A percentile compares a stretch with the other conserved stretches of the same genome.
phyloP scores from a whole-genome alignment of 2,329 filamentous ascomycete genomes.

The Aotearoamyces nothofagi region DNA sequence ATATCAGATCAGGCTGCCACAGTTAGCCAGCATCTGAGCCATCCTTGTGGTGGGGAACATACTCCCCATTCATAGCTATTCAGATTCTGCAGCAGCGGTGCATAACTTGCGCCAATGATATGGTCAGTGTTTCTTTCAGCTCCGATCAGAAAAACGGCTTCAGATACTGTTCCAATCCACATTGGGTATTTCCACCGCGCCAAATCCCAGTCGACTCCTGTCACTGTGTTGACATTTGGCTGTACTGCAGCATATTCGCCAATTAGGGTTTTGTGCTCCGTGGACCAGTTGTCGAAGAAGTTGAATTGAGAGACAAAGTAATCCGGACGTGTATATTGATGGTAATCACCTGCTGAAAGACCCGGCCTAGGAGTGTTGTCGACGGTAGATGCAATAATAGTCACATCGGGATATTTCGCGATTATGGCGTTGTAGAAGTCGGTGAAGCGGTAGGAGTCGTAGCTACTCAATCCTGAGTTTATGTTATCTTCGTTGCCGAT shows the following conservation, averaged over 20 bases:
- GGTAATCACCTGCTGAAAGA: slow-evolving; percentile 8
- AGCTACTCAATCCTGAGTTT: slow-evolving; percentile 21
- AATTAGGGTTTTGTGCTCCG: slow-evolving; percentile 10
- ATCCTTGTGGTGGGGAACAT: slow-evolving; percentile 5
- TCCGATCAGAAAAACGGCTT: slow-evolving; percentile 13
- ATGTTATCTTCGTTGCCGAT: slow-evolving; percentile 25
- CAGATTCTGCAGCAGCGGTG: slow-evolving; percentile 15
- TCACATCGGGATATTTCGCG: slow-evolving; percentile 23
- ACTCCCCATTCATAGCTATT: slow-evolving; percentile 15
- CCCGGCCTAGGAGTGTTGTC: slow-evolving; percentile 6
- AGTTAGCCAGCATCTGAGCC: slow-evolving; percentile 1
- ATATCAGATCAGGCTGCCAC: slow-evolving; percentile 14
- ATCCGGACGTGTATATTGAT: slow-evolving; percentile 13
- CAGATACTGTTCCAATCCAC: slow-evolving; percentile 14
- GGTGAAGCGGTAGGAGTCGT: slow-evolving; percentile 26
- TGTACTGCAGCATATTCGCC: slow-evolving; percentile 16
- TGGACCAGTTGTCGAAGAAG: slow-evolving; percentile 9
- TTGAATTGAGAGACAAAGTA: slow-evolving; percentile 10
- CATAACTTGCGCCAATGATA: slow-evolving; percentile 13
- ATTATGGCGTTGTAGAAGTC: slow-evolving; percentile 31
- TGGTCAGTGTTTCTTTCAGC: slow-evolving; percentile 14
- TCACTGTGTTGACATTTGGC: slow-evolving; percentile 6
- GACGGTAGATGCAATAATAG: slow-evolving; percentile 21
- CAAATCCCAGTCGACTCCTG: slow-evolving; percentile 7
- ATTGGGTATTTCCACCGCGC: slow-evolving; percentile 7